Base-by-base conservation (phyloP, 176 grass and related monocot species). In the Guadua angustifolia region DNA sequence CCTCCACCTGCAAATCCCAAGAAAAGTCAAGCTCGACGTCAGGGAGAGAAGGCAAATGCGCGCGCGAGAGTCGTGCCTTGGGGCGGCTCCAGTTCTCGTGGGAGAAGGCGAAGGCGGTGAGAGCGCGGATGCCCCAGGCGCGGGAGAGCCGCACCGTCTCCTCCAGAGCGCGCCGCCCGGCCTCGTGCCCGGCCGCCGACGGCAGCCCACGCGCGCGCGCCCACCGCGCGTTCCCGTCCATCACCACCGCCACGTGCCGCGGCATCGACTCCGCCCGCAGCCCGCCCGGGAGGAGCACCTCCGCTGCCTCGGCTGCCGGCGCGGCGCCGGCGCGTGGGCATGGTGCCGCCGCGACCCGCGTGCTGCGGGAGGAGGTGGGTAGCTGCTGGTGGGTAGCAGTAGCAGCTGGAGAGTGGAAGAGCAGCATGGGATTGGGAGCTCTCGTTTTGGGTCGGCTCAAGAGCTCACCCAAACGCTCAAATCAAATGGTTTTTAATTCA, bases 21-120 rank as follows among this genome's bases (percentile, higher is more conserved):
- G n/a, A 82, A 35, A 19, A 3, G 16, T 66, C 44, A 89, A 71
- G 73, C 57, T 76, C 63, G 39, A 42, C 58, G 26, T 5, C 2
- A 29, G 25, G 64, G 53, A 73, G n/a, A 25, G 71, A 75, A n/a
- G 47, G n/a, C 11, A 56, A 32, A 56, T 15, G 21, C 16, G 58
- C 58, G 2, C 66, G 43, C 12, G 21, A 7, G 55, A 57, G 50
- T 33, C 36, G 15, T 78, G 62, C 86, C 93, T 86, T 92, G 53
- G 94, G 81, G 17, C 94, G 94, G 88, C 63, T 75, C 94, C 94
- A 93, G 71, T 95, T 95, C 88, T 93, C 94, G 73, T 66, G 52
- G 71, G 94, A 95, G 88, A 95, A 95, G 77, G 94, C 94, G 77
- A 91, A 93, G 67, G 88, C 86, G 46, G 94, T 92, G 86, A 95